These are phyloP conservation scores for Beauveria medogensis DNA, from an alignment of 2,329 filamentous ascomycete species.

Conservation along the genomic window DNA sequence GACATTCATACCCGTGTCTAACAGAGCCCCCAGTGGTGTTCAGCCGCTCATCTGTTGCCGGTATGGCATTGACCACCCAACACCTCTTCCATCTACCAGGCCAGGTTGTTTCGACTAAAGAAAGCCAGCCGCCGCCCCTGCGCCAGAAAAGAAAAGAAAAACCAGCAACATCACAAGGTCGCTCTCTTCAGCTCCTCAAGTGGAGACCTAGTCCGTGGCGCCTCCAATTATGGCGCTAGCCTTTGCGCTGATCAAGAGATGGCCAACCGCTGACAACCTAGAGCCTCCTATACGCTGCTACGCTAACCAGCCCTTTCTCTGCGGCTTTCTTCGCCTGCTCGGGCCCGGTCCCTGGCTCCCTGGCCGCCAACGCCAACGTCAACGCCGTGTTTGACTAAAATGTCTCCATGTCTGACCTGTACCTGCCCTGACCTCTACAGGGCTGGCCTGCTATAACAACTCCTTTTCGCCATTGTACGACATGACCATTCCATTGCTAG, in stretches of 20 bases:
- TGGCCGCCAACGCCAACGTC: neutral
- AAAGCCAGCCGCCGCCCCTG: neutral
- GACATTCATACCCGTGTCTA: too few species aligned
- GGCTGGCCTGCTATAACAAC: neutral
- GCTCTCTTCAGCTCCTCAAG: neutral
- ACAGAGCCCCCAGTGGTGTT: too few species aligned
- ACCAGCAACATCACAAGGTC: slow-evolving; percentile 10
- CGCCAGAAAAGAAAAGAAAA: neutral
- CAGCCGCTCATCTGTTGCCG: neutral
- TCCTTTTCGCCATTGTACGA: slow-evolving; percentile 1
- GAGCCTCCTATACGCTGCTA: slow-evolving; percentile 9
- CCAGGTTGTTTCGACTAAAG: neutral
- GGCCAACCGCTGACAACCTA: slow-evolving; percentile 7
- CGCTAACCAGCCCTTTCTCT: neutral
- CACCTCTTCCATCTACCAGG: neutral
- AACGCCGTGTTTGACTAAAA: neutral
- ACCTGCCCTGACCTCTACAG: neutral
- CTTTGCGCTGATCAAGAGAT: slow-evolving; percentile 10
- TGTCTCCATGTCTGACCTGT: neutral
- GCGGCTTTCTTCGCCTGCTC: neutral
- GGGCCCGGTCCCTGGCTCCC: slow-evolving; percentile 5
- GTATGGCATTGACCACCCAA: neutral
- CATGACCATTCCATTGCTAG: neutral
- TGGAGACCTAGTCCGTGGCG: neutral
- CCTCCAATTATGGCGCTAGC: slow-evolving; percentile 6